Base-by-base conservation (phyloP, 192 early-diverging fungal species). In the Rhizophlyctis rosea region DNA sequence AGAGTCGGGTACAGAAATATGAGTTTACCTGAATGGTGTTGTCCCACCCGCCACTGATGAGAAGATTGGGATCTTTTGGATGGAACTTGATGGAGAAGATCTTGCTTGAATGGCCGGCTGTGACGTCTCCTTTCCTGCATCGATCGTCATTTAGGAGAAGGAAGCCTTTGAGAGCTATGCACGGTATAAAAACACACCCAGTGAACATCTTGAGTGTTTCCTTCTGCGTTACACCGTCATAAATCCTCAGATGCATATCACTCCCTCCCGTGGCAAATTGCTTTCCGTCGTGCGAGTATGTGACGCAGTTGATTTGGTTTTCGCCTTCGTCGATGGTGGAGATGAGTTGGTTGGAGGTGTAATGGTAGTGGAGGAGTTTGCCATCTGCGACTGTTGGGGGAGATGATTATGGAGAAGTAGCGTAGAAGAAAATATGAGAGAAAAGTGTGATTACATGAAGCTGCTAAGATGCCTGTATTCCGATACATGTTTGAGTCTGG, bases 11-110 rank as follows among this genome's bases (percentile, higher is more conserved):
- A n/a, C n/a, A n/a, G 23, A 2, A 1, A 60, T 14, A 47, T 27
- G 23, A 2, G 16, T 31, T 48, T 50, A 77, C 71, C 57, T 79
- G 70, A 32, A 83, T 49, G 16, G 77, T 81, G 54, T 83, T 80
- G 60, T 83, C 82, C 82, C 82, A 84, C 2, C 81, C 82, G n/a
- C 68, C 80, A 33, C 67, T 73, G 32, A 80, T 61, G 23, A 83
- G 25, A 25, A 73, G 48, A 55, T 80, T 64, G 13, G 58, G 48
- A 21, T 77, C 75, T 27, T 60, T 73, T 16, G 82, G 77, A 68
- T 84, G 82, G 54, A 84, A 84, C 29, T 74, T 72, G 14, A 74
- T 73, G 0, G 73, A 72, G 74, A 84, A 84, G 27, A 84, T 71
- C 4, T 76, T 61, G 51, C 72, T 81, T 5, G 81, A 76, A 56